Evolutionary conservation across 2,329 filamentous ascomycete species (phyloP).

Genomic region (Venturia asperata): DNA sequence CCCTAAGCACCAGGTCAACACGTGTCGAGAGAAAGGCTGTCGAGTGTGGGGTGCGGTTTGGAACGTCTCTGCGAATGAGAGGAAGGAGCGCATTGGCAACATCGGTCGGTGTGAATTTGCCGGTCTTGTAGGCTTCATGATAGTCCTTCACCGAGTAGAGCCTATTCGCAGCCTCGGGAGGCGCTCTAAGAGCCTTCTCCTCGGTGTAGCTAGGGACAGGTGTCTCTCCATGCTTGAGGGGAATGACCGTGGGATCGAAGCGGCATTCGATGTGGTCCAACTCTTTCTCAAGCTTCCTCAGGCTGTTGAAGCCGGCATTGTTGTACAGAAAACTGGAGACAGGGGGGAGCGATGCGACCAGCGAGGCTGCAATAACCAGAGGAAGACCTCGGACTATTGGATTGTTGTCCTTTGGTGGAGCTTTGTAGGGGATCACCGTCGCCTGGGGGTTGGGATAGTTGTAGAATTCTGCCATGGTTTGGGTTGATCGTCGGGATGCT

Average conservation of each 20-base stretch:
- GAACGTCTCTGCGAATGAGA: constrained; percentile 55
- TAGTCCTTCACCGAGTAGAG: constrained; percentile 69
- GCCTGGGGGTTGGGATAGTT: constrained; percentile 32
- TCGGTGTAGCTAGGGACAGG: constrained; percentile 21
- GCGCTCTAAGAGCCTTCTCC: not conserved
- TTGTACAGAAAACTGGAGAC: constrained; percentile 62
- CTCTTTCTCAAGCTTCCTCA: constrained; percentile 46
- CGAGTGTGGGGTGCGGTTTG: constrained; percentile 51
- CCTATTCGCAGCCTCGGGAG: constrained; percentile 1
- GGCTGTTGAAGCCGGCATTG: constrained; percentile 58
- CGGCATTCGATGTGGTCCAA: constrained; percentile 49
- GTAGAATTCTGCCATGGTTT: constrained; percentile 22
- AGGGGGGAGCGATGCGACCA: constrained; percentile 55
- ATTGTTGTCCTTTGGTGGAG: constrained; percentile 46
- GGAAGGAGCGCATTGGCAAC: constrained; percentile 66
- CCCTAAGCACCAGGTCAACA: constrained; percentile 54
- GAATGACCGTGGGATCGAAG: constrained; percentile 53
- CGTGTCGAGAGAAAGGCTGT: constrained; percentile 66
- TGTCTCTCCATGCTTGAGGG: constrained; percentile 29
- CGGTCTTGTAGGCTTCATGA: constrained; percentile 64
- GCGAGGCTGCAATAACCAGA: constrained; percentile 53
- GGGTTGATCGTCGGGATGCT: not conserved
- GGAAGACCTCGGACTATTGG: constrained; percentile 61
- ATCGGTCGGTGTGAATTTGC: constrained; percentile 61
- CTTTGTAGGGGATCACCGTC: constrained; percentile 30